Evolutionary conservation across 306 rosid species (phyloP), one percentile per base, ranked within the genome.

Genomic region (Cicer bijugum): DNA sequence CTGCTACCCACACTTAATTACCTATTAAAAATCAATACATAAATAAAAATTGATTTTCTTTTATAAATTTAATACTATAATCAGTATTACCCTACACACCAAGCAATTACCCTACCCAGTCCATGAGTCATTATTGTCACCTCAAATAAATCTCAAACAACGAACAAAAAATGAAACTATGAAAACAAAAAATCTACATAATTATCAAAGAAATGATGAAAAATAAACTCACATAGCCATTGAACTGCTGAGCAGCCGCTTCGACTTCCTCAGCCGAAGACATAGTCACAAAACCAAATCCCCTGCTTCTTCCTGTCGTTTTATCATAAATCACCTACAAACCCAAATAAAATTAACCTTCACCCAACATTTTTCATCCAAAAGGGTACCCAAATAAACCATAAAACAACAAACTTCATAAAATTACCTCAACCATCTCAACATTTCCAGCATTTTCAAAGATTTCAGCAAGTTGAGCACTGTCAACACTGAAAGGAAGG

Each of bases 211-310:
- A 53, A 69, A 43, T 45, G n/a, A 23, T 15, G 37, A 74, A 7
- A 50, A 1, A 38, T 6, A 10, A 39, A 84, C 97, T 87, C 80
- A 91, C 99, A 86, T 91, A 95, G 74, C 97, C 97, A 84, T 95
- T 84, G 71, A 90, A 86, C 75, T 90, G 93, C 40, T 87, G 90
- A 78, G 87, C 89, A 72, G 96, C 99, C 8, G 89, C 89, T 80
- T 91, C 87, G 63, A 73, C 96, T 75, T 91, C 99, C 15, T 64
- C 88, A 9, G 62, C 73, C 0, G 84, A 77, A 61, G 97, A 88
- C 99, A 95, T 90, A 7, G 99, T 95, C 17, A 95, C 97, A 85
- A 95, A 95, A 48, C 96, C 97, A 84, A 95, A 95, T 0, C 97
- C 99, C 75, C 97, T 88, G 84, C 99, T 95, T 75, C 91, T 89